Base-by-base conservation (phyloP, 2,329 filamentous ascomycete species). In the Calonectria hongkongensis region DNA sequence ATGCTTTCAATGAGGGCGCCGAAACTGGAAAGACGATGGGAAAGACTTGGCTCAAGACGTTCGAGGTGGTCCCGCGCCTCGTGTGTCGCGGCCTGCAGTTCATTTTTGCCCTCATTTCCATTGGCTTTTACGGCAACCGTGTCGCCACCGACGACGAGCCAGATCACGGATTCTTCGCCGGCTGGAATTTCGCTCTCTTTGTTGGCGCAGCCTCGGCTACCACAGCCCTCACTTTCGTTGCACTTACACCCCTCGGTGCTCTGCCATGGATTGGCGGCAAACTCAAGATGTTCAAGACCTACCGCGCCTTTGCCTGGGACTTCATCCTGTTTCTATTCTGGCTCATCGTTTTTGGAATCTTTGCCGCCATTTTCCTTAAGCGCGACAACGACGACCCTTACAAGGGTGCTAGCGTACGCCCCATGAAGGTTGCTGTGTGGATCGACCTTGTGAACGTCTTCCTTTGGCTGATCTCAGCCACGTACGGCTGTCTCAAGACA, bases 341-440 rank as follows among this genome's bases (percentile, higher is more conserved):
- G 91, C 85, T 94, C 73, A 88, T 91, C 16, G 86, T 93, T 3
- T 95, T 95, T 80, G 94, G 93, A 33, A 89, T 94, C 72, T 95
- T 95, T 76, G 94, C 91, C 16, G 89, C 87, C 73, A 91, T 94
- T 85, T 95, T 93, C 83, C 90, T 95, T 71, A 82, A 87, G 41
- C 88, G 90, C 63, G 83, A 91, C 73, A 88, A 87, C 68, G 88
- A 92, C 70, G 84, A 86, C 41, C 78, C 82, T 48, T 88, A 87
- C 81, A 84, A 88, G 80, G 86, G 85, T 36, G 82, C 81, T 54
- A 86, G 81, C 73, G 86, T 85, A 0, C 74, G 80, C 4, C 65
- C 81, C 8, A 95, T 95, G 94, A 93, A 93, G 84, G 87, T 89
- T 73, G 92, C 93, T 2, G 93, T 94, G 3, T 95, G 93, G 92